Evolutionary conservation across 495 filamentous ascomycete genomes (phyloP).

Genomic region (Daldinia loculata): DNA sequence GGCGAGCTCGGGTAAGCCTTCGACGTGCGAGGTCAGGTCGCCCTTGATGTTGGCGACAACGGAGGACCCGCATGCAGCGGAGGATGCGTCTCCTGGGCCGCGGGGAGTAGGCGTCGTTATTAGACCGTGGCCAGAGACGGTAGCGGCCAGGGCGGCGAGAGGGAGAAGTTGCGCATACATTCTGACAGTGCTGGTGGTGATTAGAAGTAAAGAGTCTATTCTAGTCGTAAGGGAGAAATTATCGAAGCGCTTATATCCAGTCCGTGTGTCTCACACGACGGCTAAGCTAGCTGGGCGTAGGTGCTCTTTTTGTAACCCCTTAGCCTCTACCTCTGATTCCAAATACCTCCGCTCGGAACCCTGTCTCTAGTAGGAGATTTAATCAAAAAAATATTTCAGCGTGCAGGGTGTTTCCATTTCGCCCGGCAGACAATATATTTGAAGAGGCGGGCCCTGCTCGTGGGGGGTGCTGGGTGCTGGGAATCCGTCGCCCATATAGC

Average conservation of each 20-base stretch:
- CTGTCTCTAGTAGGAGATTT: slow-evolving; percentile 20
- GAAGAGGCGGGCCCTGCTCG: slow-evolving; percentile 20
- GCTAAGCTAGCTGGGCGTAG: slow-evolving; percentile 17
- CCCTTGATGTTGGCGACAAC: slow-evolving; percentile 66
- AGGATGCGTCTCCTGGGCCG: slow-evolving; percentile 66
- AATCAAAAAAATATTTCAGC: slow-evolving; percentile 24
- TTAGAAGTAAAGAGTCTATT: not conserved
- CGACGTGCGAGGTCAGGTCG: slow-evolving; percentile 74
- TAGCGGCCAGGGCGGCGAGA: slow-evolving; percentile 60
- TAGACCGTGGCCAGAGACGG: slow-evolving; percentile 69
- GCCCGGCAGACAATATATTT: slow-evolving; percentile 35
- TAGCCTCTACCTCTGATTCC: slow-evolving; percentile 16
- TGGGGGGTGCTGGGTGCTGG: slow-evolving; percentile 12
- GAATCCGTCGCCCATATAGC: slow-evolving; percentile 23
- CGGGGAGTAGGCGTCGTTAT: slow-evolving; percentile 67
- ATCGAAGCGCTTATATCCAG: not conserved
- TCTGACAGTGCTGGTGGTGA: slow-evolving; percentile 6
- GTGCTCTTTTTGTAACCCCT: slow-evolving; percentile 36
- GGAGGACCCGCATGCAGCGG: slow-evolving; percentile 68
- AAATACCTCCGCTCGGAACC: slow-evolving; percentile 32
- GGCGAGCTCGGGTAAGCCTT: slow-evolving; percentile 68
- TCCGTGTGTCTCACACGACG: slow-evolving; percentile 18
- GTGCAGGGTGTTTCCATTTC: slow-evolving; percentile 17
- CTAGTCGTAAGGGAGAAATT: slow-evolving; percentile 1
- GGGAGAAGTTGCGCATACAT: slow-evolving; percentile 44